Evolutionary conservation across 2,329 filamentous ascomycete species (phyloP).

Genomic region (Ophiosphaerella narmari): DNA sequence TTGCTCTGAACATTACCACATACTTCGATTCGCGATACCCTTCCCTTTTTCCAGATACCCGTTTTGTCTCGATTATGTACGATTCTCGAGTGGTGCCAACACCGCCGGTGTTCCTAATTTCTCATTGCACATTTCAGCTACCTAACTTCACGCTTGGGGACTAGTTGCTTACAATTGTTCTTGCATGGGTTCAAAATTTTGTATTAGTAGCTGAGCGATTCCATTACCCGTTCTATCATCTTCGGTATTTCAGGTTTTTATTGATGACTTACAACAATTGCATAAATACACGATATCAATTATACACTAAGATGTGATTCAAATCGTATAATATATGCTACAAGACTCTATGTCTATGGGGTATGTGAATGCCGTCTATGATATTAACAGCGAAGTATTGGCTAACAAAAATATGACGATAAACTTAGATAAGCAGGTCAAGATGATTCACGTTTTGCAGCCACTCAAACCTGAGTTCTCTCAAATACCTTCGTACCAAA

Average conservation of each 20-base stretch:
- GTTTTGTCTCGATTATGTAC: constrained; percentile 1
- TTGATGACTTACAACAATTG: background rate
- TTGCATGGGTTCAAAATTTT: too few species aligned
- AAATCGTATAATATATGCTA: background rate
- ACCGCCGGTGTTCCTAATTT: background rate
- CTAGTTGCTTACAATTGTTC: too few species aligned
- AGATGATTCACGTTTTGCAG: too few species aligned
- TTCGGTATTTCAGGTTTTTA: background rate
- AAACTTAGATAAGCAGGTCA: too few species aligned
- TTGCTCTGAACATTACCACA: constrained; percentile 1
- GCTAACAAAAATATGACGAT: too few species aligned
- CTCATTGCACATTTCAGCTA: too few species aligned
- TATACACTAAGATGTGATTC: background rate
- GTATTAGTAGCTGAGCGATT: background rate
- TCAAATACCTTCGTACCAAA: constrained; percentile 60
- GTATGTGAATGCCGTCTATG: background rate
- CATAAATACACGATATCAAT: background rate
- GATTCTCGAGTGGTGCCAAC: background rate
- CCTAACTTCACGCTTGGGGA: too few species aligned
- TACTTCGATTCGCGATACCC: constrained; percentile 22
- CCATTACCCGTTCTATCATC: background rate
- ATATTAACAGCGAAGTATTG: too few species aligned
- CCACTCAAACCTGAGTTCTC: background rate
- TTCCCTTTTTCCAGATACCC: constrained; percentile 9
- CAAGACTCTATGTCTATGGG: background rate